Base-by-base conservation (phyloP, 345 rosid species). In the Syzygium oleosum region DNA sequence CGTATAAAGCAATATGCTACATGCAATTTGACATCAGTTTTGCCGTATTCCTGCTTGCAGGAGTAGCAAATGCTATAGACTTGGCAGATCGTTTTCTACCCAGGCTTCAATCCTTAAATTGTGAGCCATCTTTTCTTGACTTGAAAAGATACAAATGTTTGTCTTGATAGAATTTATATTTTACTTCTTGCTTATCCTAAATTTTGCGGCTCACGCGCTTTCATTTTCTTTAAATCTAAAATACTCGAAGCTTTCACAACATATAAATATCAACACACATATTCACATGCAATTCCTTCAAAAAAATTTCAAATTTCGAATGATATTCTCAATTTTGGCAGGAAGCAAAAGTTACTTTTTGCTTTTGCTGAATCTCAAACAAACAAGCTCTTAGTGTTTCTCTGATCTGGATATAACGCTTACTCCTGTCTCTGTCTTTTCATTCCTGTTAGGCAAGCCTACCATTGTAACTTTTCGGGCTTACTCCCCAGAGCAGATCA, bases 21-120 rank as follows among this genome's bases (percentile, higher is more conserved):
- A 38, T 84, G 49, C 17, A 58, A 78, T 87, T 15, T 23, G 38
- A n/a, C 49, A 7, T 15, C 9, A 12, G 38, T 73, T 83, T 13
- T 14, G 8, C 49, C 9, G 31, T 86, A 49, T 87, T 85, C 84
- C 34, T 86, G 88, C 84, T 79, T 90, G 41, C 93, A 97, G 99
- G 98, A 52, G 91, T 97, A 85, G 98, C 99, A 86, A 97, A 97
- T 94, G 96, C 99, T 86, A 94, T 96, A 88, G 99, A 96, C 87
- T 92, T 97, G 51, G 97, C 97, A 31, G 98, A 97, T 93, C 95
- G 98, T 85, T 97, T 97, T 93, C 98, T 97, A 90, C 98, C 97
- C 23, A 95, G 91, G 90, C 93, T 96, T 25, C 96, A 93, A 90
- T 93, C 97, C 53, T 90, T 94, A 88, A 95, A 96, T 90, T 97